Evolutionary conservation across 805 yeast genomes (phyloP), one percentile per base, ranked within the genome.

Genomic region (Cyberlindnera nakhonratchasimensis): DNA sequence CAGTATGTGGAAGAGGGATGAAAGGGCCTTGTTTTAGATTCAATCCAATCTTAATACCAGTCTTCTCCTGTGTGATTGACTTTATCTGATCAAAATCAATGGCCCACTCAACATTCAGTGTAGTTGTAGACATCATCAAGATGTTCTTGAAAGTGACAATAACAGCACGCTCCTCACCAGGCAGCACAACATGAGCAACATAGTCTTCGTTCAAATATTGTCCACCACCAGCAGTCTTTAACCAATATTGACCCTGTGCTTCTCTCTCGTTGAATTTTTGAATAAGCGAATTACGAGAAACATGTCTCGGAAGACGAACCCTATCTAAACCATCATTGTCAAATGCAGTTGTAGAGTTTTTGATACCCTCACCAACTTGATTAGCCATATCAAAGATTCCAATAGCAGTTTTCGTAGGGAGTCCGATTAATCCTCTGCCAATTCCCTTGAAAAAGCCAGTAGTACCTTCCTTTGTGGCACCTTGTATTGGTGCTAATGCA

Each of bases 351-450:
- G 99, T 88, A 0, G 97, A 86, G 59, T 83, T 90, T 46, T 90
- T 74, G 37, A 95, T 89, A 21, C 98, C 98, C 59, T 90, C 97
- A 65, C 96, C 82, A 28, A 93, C 81, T 62, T 87, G 91, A 40
- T 86, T 84, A 1, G 98, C 96, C 48, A 95, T 70, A 59, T 93
- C 99, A 51, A 93, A 82, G 19, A 93, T 61, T 11, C 99, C 99
- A 52, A 91, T 89, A 0, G 96, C 96, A 0, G 98, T 87, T 67
- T 93, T 93, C 0, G 99, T 90, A 0, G 99, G 99, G 23, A 95
- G 66, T 0, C 99, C 99, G 43, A 93, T 78, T n/a, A 95, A 58
- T 11, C 99, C 99, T 55, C 82, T 86, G 4, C 99, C 99, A 4
- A 93, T 58, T 2, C 99, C 99, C 58, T 82, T 87, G 66, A 93